Base-by-base conservation (phyloP, 345 rosid species). In the Citrus sinensis region DNA sequence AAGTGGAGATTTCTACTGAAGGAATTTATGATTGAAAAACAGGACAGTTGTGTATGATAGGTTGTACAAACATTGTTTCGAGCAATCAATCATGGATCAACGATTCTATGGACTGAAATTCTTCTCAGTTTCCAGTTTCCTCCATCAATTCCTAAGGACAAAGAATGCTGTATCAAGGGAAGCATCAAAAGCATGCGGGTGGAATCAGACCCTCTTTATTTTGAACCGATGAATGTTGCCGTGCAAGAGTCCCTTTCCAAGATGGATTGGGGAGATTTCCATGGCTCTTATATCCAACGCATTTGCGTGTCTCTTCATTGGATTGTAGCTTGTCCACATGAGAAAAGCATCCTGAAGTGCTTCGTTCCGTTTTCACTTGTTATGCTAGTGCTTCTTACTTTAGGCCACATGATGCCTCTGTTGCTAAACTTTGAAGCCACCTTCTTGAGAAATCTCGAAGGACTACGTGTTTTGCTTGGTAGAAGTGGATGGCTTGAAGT, bases 1-100 rank as follows among this genome's bases (percentile, higher is more conserved):
- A 42, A 6, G 60, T 78, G 35, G 58, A 75, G 56, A 84, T 88
- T 63, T 76, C 85, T 54, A 90, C 90, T 19, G 92, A 88, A 74
- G 92, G 93, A 61, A 65, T 79, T 54, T 88, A 87, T 67, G 72
- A 87, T 80, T 71, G 63, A 0, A 39, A 79, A 49, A 88, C 81
- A 1, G 90, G 90, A 25, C 32, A 40, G 2, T 75, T 90, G 39
- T 87, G 92, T 65, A 86, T 90, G 92, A 72, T 90, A 20, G 93
- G 90, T 7, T 90, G 93, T 67, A 75, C 74, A 59, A 78, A 75
- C 58, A 24, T 76, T 14, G 46, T 29, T 39, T 35, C 49, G 9
- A 56, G 29, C 14, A 56, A 67, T 37, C 74, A 68, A 14, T 5
- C 67, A 37, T 24, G 3, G 25, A 20, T 20, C 2, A 30, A n/a